Evolutionary conservation across 2,329 filamentous ascomycete species (phyloP).

Genomic region (Aspergillus felis): DNA sequence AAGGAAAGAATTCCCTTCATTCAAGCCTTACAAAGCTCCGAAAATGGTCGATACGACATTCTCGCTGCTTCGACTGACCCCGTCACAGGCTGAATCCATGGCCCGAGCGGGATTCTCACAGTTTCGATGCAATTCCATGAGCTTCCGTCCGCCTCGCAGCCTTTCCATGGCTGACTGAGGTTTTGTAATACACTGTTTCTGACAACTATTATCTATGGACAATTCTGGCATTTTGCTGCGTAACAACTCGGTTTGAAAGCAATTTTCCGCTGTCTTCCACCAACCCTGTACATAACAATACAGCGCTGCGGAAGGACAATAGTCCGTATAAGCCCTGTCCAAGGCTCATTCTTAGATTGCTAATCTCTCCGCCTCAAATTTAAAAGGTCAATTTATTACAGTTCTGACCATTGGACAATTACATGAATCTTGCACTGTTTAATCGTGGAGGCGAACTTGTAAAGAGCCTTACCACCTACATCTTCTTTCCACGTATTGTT

Average conservation of each 20-base stretch:
- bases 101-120: constrained; percentile 26
- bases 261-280: background rate
- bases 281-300: background rate
- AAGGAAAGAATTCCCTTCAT: background rate
- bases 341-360: background rate
- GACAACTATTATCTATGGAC: background rate
- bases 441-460: background rate
- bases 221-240: background rate
- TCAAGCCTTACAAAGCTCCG: background rate
- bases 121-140: constrained; percentile 25
- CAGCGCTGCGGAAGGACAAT: background rate
- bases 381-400: background rate
- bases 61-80: constrained; percentile 13
- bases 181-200: constrained; percentile 5
- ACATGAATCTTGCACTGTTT: background rate
- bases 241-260: background rate
- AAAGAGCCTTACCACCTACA: background rate
- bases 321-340: too few species aligned
- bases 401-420: background rate
- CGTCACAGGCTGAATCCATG: constrained; percentile 15
- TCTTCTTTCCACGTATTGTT: background rate
- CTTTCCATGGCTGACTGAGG: constrained; percentile 19
- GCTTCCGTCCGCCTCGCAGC: constrained; percentile 30
- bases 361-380: background rate
- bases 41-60: constrained; percentile 4